Conservation (phyloP, 1,284 basidiomycete genomes). For the Ustilago nuda region DNA sequence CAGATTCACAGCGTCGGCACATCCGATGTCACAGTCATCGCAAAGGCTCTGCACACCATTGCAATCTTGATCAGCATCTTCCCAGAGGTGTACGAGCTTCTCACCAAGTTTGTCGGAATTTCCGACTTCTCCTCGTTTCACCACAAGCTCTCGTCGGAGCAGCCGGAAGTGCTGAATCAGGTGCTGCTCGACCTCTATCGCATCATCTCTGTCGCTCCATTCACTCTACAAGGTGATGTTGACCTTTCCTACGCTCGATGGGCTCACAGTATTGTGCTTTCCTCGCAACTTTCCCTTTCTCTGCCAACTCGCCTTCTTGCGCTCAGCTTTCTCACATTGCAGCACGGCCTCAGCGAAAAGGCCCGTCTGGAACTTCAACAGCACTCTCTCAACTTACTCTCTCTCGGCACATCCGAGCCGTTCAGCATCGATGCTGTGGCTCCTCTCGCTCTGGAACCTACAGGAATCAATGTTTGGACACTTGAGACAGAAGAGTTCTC, state of each 20-base stretch:
- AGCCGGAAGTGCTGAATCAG: slow-evolving; percentile 29
- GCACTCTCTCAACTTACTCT: slow-evolving; percentile 18
- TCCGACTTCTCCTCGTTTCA: slow-evolving; percentile 18
- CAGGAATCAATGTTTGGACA: slow-evolving; percentile 47
- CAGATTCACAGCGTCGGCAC: slow-evolving; percentile 13
- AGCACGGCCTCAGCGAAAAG: slow-evolving; percentile 47
- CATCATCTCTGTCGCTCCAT: slow-evolving; percentile 23
- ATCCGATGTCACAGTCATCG: slow-evolving; percentile 10
- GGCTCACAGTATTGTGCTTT: slow-evolving; percentile 37
- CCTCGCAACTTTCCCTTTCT: slow-evolving; percentile 8
- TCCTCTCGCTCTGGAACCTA: slow-evolving; percentile 24
- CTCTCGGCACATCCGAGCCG: slow-evolving; percentile 10
- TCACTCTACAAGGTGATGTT: slow-evolving; percentile 11
- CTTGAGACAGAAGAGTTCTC: slow-evolving; percentile 44
- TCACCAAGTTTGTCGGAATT: slow-evolving; percentile 33
- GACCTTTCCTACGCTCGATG: slow-evolving; percentile 16
- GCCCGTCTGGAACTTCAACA: slow-evolving; percentile 37
- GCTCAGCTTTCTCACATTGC: slow-evolving; percentile 44
- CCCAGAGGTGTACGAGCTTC: slow-evolving; percentile 52
- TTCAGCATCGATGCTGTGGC: slow-evolving; percentile 26
- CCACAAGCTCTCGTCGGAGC: slow-evolving; percentile 8
- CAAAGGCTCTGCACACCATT: slow-evolving; percentile 29
- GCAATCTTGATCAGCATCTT: slow-evolving; percentile 55
- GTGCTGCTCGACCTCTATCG: slow-evolving; percentile 36
- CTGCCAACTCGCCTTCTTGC: slow-evolving; percentile 54